Evolutionary conservation across 208 protist genomes (phyloP), one percentile per base, ranked within the genome.

Genomic region (Wallacemonas sp.): DNA sequence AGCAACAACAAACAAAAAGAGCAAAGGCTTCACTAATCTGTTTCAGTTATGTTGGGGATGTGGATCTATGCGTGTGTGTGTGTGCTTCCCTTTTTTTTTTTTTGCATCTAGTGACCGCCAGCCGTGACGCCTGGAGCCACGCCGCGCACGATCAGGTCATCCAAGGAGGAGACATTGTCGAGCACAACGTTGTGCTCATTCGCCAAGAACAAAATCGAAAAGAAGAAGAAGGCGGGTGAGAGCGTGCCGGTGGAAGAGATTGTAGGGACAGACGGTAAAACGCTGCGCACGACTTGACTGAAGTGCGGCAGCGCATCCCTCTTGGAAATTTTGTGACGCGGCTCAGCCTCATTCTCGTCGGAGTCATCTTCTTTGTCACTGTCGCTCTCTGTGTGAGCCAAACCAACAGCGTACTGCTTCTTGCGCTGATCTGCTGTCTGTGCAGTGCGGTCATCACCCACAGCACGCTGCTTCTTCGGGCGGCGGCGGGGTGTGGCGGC

Each of bases 211-310:
- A 96, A 68, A 41, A 96, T 85, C 5, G 86, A 96, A 49, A 96
- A 96, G 80, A 95, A 96, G 59, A 96, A 90, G 59, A 96, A 96
- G 26, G 91, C 91, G 2, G 91, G 91, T 2, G 91, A 96, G 1
- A 96, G 68, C 14, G 82, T 90, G 58, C 87, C 86, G 19, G 85
- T 87, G 2, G 88, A 81, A 19, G 82, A 91, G 47, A 96, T 77
- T 27, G 60, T 62, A 2, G 77, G 44, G 26, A 96, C 73, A 11
- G 77, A 67, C 21, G 88, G 90, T 2, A 96, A 73, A n/a, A 93
- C 51, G 5, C 59, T 49, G 47, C 70, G 41, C 27, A 94, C 85
- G 14, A 93, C 77, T 19, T 93, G 79, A 63, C 77, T 94, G 60
- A 96, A 91, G 44, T 62, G 73, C 17, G 72, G 75, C 51, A 71